Evolutionary conservation across 495 filamentous ascomycete species (phyloP).

Genomic region (Astrothelium macrocarpum): DNA sequence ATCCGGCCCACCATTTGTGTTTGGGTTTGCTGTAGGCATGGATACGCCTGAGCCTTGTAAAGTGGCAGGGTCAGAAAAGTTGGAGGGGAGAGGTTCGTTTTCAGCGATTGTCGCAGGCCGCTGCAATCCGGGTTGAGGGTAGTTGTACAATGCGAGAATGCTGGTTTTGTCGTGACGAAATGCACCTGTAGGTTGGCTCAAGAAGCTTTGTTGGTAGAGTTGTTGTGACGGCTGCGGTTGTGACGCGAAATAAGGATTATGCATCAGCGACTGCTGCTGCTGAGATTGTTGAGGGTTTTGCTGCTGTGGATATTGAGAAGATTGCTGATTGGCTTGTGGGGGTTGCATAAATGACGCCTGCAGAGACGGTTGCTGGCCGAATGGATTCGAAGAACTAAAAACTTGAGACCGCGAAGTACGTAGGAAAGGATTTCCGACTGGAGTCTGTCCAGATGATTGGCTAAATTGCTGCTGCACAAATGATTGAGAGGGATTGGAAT

Average conservation of each 20-base stretch:
- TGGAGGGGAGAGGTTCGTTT: slow-evolving; percentile 20
- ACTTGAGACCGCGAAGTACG: slow-evolving; percentile 27
- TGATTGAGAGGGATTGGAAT: slow-evolving; percentile 19
- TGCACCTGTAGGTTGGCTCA: slow-evolving; percentile 37
- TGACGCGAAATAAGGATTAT: slow-evolving; percentile 4
- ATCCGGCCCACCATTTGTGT: slow-evolving; percentile 20
- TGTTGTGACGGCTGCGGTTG: slow-evolving; percentile 22
- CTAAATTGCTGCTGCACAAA: slow-evolving; percentile 20
- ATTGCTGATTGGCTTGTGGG: slow-evolving; percentile 15
- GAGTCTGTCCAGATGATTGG: slow-evolving; percentile 20
- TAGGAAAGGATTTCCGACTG: slow-evolving; percentile 31
- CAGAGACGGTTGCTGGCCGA: slow-evolving; percentile 13
- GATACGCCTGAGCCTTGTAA: slow-evolving; percentile 5
- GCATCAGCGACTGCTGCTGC: slow-evolving; percentile 10
- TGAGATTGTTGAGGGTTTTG: slow-evolving; percentile 10
- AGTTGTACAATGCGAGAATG: slow-evolving; percentile 81
- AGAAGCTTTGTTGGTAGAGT: background rate
- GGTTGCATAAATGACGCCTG: slow-evolving; percentile 15
- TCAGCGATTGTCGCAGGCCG: slow-evolving; percentile 23
- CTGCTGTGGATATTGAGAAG: slow-evolving; percentile 5
- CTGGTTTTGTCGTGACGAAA: slow-evolving; percentile 62
- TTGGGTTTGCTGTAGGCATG: slow-evolving; percentile 15
- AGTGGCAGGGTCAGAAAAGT: slow-evolving; percentile 18
- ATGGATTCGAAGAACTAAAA: slow-evolving; percentile 29
- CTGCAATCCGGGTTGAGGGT: slow-evolving; percentile 58